Percentiles rank a stretch among this genome's conserved stretches.
phyloP scores from a whole-genome alignment of 345 rosid genomes.

The Brassica incana region DNA sequence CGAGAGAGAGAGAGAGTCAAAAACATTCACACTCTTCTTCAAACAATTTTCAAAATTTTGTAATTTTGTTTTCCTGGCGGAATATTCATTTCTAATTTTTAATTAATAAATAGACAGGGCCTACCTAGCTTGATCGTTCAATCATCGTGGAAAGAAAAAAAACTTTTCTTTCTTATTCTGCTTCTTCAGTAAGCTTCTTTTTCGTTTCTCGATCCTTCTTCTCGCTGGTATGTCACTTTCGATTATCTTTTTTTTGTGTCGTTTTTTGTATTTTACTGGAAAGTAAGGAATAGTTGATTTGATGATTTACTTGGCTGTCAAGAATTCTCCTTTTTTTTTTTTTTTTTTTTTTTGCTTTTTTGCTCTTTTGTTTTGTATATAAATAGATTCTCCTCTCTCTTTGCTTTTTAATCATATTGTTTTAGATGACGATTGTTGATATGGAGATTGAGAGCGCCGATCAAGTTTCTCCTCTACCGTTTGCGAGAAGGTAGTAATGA shows the following conservation, averaged over 20 bases:
- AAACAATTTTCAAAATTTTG: not conserved
- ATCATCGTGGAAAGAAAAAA: too few species aligned
- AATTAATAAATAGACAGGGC: not conserved
- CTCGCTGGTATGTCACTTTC: not conserved
- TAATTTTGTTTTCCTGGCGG: too few species aligned
- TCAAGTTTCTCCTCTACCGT: conserved; percentile 36
- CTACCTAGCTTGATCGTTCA: not conserved
- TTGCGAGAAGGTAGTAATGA: conserved; percentile 50
- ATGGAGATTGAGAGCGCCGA: conserved; percentile 31
- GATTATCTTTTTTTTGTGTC: not conserved
- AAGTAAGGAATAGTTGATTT: not conserved
- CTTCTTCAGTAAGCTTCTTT: not conserved
- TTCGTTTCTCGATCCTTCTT: not conserved
- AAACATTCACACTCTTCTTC: not conserved
- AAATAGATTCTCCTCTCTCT: not conserved
- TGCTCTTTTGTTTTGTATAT: not conserved
- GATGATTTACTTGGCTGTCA: not conserved
- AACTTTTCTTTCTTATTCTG: too few species aligned
- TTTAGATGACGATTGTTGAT: conserved; percentile 24
- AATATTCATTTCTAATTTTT: not conserved
- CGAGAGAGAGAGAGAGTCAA: not conserved
- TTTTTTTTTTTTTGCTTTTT: not conserved
- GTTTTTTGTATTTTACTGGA: not conserved
- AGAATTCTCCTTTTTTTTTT: not conserved
- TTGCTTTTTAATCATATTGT: not conserved